These are phyloP conservation scores for Wickerhamiella infanticola DNA, from an alignment of 1,139 yeast species.

Conservation along the genomic window DNA sequence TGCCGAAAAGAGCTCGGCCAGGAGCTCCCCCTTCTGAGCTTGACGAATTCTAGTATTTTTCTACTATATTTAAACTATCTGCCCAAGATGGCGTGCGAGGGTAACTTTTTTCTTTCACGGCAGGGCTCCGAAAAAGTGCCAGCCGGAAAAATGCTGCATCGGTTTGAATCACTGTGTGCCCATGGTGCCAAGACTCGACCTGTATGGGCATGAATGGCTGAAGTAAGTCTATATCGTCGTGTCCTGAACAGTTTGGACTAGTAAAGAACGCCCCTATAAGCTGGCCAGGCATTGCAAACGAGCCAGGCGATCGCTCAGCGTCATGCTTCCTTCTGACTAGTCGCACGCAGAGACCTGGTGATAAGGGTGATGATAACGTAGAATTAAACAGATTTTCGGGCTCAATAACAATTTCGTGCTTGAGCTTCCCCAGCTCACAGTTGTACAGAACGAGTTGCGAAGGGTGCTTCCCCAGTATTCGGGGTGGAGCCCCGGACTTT, in stretches of 20 bases:
- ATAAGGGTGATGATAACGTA: not conserved
- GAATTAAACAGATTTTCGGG: not conserved
- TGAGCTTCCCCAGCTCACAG: not conserved
- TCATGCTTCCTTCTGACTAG: not conserved
- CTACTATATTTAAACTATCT: no score
- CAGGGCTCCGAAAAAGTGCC: not conserved
- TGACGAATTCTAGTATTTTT: no score
- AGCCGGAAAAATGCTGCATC: not conserved
- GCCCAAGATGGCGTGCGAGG: not conserved
- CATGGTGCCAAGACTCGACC: not conserved
- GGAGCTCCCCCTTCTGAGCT: no score
- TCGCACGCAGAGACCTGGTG: not conserved
- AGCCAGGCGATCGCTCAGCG: not conserved
- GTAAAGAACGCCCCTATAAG: not conserved
- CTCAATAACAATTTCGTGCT: not conserved
- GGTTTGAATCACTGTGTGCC: not conserved
- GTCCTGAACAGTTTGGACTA: not conserved
- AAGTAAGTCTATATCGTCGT: not conserved
- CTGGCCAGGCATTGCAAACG: not conserved
- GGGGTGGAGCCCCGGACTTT: not conserved
- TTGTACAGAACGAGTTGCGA: no score
- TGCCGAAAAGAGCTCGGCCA: not conserved
- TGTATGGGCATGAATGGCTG: not conserved
- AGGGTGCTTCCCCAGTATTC: no score
- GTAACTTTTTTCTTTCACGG: not conserved